Percentiles rank a stretch among this genome's conserved stretches.
Conservation (phyloP, 2,329 filamentous ascomycete genomes). For the Aspergillus thermomutatus region DNA sequence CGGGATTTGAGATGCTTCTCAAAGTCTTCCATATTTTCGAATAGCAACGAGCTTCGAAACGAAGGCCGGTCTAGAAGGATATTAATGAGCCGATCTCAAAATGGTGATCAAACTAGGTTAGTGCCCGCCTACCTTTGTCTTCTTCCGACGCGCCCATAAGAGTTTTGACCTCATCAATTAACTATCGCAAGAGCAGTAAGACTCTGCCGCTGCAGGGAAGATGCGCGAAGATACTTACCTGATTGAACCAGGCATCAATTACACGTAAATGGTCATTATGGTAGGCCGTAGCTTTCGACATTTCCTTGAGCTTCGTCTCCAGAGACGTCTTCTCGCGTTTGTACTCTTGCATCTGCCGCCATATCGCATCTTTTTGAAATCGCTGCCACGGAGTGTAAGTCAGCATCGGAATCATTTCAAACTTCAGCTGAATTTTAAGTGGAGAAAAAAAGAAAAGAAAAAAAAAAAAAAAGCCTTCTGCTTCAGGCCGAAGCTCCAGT, state of each 20-base stretch:
- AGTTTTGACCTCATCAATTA: constrained; percentile 48
- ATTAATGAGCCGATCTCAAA: constrained; percentile 1
- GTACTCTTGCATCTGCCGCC: constrained; percentile 96
- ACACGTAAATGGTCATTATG: constrained; percentile 91
- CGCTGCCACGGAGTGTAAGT: constrained; percentile 53
- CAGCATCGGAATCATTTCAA: constrained; percentile 28
- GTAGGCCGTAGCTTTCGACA: constrained; percentile 72
- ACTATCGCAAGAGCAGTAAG: constrained; percentile 26
- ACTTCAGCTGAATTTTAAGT: constrained; percentile 6
- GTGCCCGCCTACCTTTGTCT: constrained; percentile 28
- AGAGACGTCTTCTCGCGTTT: constrained; percentile 82
- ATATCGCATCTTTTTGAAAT: constrained; percentile 94
- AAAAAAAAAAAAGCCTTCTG: neutral
- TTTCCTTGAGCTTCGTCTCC: constrained; percentile 75
- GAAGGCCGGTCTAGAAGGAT: constrained; percentile 17
- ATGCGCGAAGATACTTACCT: constrained; percentile 57
- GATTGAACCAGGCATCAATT: constrained; percentile 90
- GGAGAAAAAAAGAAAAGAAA: no score
- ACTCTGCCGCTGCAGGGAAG: neutral
- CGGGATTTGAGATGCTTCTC: constrained; percentile 75
- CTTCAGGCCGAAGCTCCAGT: constrained; percentile 5
- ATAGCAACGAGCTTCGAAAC: constrained; percentile 54
- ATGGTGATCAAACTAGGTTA: neutral
- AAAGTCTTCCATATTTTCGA: constrained; percentile 60
- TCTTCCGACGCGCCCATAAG: constrained; percentile 31